phyloP scores from a whole-genome alignment of 73 alveolate genomes.

The Tetrahymena borealis region DNA sequence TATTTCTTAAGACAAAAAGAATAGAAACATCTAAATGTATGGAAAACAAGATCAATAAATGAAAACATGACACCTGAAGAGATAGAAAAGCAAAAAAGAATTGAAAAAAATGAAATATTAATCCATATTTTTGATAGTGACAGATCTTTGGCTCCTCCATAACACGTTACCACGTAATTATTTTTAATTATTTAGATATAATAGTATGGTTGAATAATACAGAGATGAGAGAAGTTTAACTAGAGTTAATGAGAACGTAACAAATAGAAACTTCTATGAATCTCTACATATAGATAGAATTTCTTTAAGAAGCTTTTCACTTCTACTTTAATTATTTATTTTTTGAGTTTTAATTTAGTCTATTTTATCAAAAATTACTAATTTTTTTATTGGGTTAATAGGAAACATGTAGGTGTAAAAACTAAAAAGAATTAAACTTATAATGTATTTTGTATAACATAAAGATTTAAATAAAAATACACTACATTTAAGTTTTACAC shows the following conservation, averaged over 20 bases:
- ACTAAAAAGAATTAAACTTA: constrained; percentile 7
- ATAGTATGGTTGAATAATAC: neutral
- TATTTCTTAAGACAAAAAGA: constrained; percentile 35
- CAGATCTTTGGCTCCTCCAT: constrained; percentile 42
- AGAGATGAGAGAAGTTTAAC: neutral
- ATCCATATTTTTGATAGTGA: constrained; percentile 25
- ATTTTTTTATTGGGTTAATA: neutral
- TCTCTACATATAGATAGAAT: too few species aligned
- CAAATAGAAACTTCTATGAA: too few species aligned
- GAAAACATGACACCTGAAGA: neutral
- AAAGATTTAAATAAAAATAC: constrained; percentile 37
- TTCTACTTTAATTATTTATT: too few species aligned
- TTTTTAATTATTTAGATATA: neutral
- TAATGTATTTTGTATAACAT: constrained; percentile 36
- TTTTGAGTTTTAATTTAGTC: too few species aligned
- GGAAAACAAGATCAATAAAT: constrained; percentile 18
- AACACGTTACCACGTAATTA: constrained; percentile 18
- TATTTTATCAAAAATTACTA: neutral
- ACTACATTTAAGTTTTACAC: constrained; percentile 41
- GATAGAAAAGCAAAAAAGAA: constrained; percentile 12
- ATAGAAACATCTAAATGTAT: constrained; percentile 8
- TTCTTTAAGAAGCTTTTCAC: too few species aligned
- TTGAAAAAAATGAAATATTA: constrained; percentile 29
- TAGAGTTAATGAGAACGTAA: too few species aligned
- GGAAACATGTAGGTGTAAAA: constrained; percentile 13